Evolutionary conservation across 2,329 filamentous ascomycete genomes (phyloP).

Genomic region (Exophiala dermatitidis): DNA sequence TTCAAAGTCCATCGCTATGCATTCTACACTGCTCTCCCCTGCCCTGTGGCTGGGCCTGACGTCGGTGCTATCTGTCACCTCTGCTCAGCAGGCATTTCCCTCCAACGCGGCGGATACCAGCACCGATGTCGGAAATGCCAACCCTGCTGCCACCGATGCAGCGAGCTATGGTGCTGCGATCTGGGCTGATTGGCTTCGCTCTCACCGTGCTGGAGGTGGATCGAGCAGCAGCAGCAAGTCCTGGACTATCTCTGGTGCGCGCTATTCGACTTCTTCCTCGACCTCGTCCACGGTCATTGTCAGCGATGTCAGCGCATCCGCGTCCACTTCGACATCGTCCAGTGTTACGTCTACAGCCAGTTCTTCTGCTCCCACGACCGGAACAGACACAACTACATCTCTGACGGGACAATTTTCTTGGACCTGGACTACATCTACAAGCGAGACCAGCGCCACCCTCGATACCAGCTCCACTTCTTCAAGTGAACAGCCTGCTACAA

Average conservation of each 20-base stretch:
- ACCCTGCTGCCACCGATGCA: background rate
- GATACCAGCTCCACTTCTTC: background rate
- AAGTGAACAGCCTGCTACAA: background rate
- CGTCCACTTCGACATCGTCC: background rate
- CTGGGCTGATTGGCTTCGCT: constrained; percentile 16
- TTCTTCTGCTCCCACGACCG: background rate
- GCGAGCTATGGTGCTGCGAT: background rate
- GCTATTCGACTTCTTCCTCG: background rate
- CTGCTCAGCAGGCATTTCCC: constrained; percentile 2
- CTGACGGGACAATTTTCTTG: too few species aligned
- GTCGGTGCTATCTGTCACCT: constrained; percentile 8
- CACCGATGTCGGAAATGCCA: background rate
- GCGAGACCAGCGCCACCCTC: background rate
- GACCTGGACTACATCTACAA: too few species aligned
- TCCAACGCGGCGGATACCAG: background rate
- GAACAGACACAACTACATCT: too few species aligned
- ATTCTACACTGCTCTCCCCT: constrained; percentile 18
- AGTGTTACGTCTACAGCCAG: background rate
- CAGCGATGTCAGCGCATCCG: background rate
- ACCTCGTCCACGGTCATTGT: background rate
- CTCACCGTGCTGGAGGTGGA: background rate
- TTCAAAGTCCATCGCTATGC: constrained; percentile 11
- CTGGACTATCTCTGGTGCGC: background rate
- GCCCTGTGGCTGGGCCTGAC: constrained; percentile 16
- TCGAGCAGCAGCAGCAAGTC: background rate